Percentiles rank a stretch among this genome's conserved stretches.
phyloP scores from a whole-genome alignment of 225 moss, liverwort and hornwort genomes.

The Neckera pumila region DNA sequence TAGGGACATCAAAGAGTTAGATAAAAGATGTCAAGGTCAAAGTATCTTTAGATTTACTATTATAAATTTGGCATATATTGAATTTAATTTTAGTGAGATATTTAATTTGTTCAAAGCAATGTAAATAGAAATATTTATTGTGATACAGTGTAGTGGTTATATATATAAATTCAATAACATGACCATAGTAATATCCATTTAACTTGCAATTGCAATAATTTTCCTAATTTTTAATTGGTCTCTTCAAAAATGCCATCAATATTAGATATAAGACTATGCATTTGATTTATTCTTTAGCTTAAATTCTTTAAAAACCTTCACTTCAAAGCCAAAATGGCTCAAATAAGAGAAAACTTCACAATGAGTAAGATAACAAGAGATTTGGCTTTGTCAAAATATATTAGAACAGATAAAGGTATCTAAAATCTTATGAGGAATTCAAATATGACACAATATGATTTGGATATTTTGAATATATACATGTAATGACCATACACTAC shows the following conservation, averaged over 20 bases:
- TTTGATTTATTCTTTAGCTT: not conserved
- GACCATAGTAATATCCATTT: not conserved
- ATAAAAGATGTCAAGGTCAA: not conserved
- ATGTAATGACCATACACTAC: not conserved
- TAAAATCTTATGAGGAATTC: not conserved
- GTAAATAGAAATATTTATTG: not conserved
- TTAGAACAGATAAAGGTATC: not conserved
- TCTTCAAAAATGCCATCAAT: not conserved
- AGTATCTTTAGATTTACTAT: not conserved
- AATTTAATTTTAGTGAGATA: fast-evolving
- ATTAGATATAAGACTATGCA: not conserved
- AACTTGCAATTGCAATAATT: not conserved
- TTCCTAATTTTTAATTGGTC: not conserved
- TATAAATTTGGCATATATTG: not conserved
- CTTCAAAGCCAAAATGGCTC: not conserved
- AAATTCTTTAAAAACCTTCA: not conserved
- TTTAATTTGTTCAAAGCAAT: not conserved
- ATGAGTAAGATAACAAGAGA: not conserved
- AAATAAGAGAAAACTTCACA: not conserved
- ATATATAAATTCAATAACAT: not conserved
- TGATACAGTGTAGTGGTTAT: not conserved
- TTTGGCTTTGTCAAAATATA: not conserved
- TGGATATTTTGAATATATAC: not conserved
- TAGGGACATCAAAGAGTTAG: fast-evolving
- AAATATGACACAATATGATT: not conserved